A percentile compares a stretch with the other conserved stretches of the same genome.
phyloP scores from a whole-genome alignment of 2,329 filamentous ascomycete genomes.

The Exutisphaerella laricina region DNA sequence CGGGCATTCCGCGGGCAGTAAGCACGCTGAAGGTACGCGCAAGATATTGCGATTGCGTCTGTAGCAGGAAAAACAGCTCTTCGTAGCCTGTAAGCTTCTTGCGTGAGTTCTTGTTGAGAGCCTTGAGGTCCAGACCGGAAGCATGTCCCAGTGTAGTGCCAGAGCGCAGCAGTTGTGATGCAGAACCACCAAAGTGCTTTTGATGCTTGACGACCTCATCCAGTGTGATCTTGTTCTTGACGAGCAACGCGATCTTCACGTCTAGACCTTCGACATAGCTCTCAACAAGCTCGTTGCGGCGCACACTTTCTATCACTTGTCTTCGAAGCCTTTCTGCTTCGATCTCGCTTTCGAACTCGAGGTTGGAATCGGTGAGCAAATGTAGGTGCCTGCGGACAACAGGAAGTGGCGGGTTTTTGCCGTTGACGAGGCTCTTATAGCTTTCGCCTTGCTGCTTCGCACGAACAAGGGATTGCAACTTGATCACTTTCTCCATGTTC shows the following conservation, averaged over 20 bases:
- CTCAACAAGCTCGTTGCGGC: slow-evolving; percentile 93
- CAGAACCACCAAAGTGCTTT: slow-evolving; percentile 77
- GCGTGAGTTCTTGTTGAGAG: slow-evolving; percentile 91
- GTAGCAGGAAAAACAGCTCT: slow-evolving; percentile 92
- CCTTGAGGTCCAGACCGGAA: slow-evolving; percentile 85
- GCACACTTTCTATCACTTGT: slow-evolving; percentile 93
- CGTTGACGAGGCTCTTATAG: slow-evolving; percentile 92
- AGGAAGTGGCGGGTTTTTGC: slow-evolving; percentile 93
- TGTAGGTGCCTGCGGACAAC: slow-evolving; percentile 99
- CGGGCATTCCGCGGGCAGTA: slow-evolving; percentile 74
- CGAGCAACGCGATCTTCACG: slow-evolving; percentile 95
- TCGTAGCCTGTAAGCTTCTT: slow-evolving; percentile 96
- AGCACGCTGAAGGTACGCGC: slow-evolving; percentile 80
- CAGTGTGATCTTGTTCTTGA: slow-evolving; percentile 99
- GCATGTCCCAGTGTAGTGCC: slow-evolving; percentile 49
- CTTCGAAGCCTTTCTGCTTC: slow-evolving; percentile 94
- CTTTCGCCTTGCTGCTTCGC: slow-evolving; percentile 95
- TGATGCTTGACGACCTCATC: slow-evolving; percentile 98
- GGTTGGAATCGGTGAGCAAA: slow-evolving; percentile 93
- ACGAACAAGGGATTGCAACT: slow-evolving; percentile 94
- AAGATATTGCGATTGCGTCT: slow-evolving; percentile 93
- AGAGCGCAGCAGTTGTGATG: slow-evolving; percentile 29
- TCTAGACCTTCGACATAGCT: slow-evolving; percentile 98
- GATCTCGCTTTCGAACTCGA: slow-evolving; percentile 97
- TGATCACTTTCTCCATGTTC: slow-evolving; percentile 99